Evolutionary conservation across 129 eudicot genomes (phyloP).

Genomic region (Arctium minus): DNA sequence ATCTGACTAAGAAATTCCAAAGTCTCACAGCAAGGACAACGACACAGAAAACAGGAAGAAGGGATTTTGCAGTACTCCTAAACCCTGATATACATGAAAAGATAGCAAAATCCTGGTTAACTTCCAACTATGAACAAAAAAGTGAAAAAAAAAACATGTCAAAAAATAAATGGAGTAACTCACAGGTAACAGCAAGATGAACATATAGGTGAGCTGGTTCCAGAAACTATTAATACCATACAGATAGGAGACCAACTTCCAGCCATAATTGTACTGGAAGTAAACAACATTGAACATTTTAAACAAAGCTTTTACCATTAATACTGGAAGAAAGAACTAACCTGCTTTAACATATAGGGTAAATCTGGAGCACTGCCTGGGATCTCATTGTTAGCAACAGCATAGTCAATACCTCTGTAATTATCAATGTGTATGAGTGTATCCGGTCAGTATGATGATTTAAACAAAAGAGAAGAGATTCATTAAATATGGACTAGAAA

Average conservation of each 20-base stretch:
- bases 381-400: constrained; percentile 59
- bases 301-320: neutral
- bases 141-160: neutral
- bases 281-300: neutral
- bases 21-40: neutral
- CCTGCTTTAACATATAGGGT: constrained; percentile 63
- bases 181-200: neutral
- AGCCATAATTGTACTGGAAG: neutral
- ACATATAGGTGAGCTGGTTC: neutral
- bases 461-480: neutral
- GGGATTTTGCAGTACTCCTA: neutral
- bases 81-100: neutral
- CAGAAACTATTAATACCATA: neutral
- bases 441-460: constrained; percentile 15
- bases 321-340: constrained; percentile 16
- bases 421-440: neutral
- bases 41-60: neutral
- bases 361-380: constrained; percentile 52
- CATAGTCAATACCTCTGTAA: constrained; percentile 77
- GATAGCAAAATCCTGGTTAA: neutral
- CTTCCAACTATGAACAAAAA: neutral
- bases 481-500: neutral
- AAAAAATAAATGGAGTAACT: neutral
- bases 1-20: neutral
- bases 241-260: neutral